Conservation (phyloP, 2,329 filamentous ascomycete genomes). For the Cercospora canescens region DNA sequence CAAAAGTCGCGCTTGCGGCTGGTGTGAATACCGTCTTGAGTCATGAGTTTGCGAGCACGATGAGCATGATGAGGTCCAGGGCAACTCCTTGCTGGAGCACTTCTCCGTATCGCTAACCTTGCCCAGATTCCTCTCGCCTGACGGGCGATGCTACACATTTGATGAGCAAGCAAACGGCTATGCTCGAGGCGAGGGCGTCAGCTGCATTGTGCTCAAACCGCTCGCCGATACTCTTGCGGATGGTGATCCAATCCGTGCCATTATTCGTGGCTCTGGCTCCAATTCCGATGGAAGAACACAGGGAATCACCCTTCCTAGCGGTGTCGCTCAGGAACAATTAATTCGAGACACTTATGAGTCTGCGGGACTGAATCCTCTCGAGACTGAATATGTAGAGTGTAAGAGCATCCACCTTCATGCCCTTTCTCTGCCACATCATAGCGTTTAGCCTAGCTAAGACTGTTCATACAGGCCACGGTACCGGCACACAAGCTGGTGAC, state of each 20-base stretch:
- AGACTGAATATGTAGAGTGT: constrained; percentile 24
- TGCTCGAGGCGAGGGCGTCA: constrained; percentile 55
- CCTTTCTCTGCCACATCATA: no score
- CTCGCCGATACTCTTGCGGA: constrained; percentile 44
- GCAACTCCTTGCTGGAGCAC: no score
- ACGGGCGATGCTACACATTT: constrained; percentile 32
- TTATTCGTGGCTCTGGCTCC: constrained; percentile 9
- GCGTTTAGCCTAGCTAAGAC: no score
- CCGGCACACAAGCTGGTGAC: constrained; percentile 28
- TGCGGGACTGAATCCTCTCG: constrained; percentile 27
- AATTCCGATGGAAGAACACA: constrained; percentile 31
- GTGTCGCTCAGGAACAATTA: constrained; percentile 36
- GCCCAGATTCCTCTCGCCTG: constrained; percentile 41
- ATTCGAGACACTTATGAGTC: constrained; percentile 38
- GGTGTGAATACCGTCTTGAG: constrained; percentile 28
- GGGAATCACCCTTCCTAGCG: constrained; percentile 42
- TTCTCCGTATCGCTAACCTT: constrained; percentile 28
- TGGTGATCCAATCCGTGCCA: constrained; percentile 11
- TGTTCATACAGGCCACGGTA: constrained; percentile 16
- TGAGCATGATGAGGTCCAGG: no score
- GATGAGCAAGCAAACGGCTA: constrained; percentile 48
- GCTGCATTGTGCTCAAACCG: constrained; percentile 52
- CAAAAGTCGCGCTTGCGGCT: constrained; percentile 26
- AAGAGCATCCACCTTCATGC: no score
- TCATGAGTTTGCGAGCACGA: constrained; percentile 8